A percentile compares a stretch with the other conserved stretches of the same genome.
phyloP scores from a whole-genome alignment of 352 stramenopile genomes.

The Pythium chondricola region DNA sequence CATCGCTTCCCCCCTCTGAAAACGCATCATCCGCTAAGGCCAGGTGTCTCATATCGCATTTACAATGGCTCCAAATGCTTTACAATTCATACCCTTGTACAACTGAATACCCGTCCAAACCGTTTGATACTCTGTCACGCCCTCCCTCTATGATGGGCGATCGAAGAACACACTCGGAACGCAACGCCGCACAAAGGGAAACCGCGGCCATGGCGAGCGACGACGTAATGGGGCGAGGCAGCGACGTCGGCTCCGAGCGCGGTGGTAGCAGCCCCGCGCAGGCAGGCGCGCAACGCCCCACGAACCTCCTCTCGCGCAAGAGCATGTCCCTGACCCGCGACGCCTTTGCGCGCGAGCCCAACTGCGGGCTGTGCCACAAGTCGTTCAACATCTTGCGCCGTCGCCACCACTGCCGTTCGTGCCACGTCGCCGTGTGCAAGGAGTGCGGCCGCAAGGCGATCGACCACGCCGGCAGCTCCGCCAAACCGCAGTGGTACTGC shows the following conservation, averaged over 20 bases:
- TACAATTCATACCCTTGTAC: not conserved
- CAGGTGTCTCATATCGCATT: too few relatives aligned
- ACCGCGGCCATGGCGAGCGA: conserved; percentile 11
- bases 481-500: conserved; percentile 77
- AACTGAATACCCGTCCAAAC: not conserved
- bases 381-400: conserved; percentile 78
- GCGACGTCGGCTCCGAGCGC: conserved; percentile 5
- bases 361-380: conserved; percentile 69
- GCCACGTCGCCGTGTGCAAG: conserved; percentile 81
- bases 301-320: conserved; percentile 11
- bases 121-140: too few relatives aligned
- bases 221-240: conserved; percentile 12
- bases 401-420: conserved; percentile 80
- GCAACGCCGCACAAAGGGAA: conserved; percentile 7
- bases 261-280: conserved; percentile 7
- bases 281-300: conserved; percentile 15
- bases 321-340: conserved; percentile 32
- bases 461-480: conserved; percentile 37
- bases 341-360: conserved; percentile 62
- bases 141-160: too few relatives aligned
- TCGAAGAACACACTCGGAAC: conserved; percentile 14
- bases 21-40: conserved; percentile 4
- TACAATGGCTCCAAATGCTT: too few relatives aligned
- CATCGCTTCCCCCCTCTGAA: conserved; percentile 10
- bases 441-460: conserved; percentile 77